A percentile compares a stretch with the other conserved stretches of the same genome.
Evolutionary conservation across 83 land plant genomes (phyloP).

Genomic region (Picea abies): DNA sequence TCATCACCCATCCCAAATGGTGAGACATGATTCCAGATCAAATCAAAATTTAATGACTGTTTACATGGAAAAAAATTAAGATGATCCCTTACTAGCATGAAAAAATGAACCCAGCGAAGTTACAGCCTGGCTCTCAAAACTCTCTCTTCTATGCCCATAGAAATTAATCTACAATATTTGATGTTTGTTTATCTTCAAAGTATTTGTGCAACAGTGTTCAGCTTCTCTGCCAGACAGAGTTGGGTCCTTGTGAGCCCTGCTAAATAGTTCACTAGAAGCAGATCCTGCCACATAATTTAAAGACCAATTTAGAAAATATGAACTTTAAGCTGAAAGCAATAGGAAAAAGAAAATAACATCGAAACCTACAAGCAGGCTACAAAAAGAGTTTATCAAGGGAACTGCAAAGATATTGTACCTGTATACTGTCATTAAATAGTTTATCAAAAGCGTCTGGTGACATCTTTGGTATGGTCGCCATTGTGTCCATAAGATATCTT

Average conservation of each 20-base stretch:
- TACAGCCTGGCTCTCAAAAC: neutral
- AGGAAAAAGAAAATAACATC: neutral
- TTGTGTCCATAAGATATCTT: slow-evolving; percentile 74
- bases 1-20: no score
- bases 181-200: slow-evolving; percentile 25
- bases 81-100: neutral
- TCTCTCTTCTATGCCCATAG: neutral
- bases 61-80: neutral
- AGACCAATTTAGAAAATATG: slow-evolving; percentile 10
- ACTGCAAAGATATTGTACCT: slow-evolving; percentile 44
- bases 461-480: slow-evolving; percentile 82
- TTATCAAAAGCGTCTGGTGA: slow-evolving; percentile 85
- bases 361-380: neutral
- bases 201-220: slow-evolving; percentile 97
- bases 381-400: neutral
- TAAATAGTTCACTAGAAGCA: slow-evolving; percentile 34
- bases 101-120: neutral
- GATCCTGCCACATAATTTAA: slow-evolving; percentile 61
- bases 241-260: no score
- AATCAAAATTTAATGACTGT: neutral
- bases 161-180: neutral
- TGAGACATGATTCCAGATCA: neutral
- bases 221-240: slow-evolving; percentile 90
- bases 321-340: neutral
- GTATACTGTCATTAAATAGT: slow-evolving; percentile 92